Conservation (phyloP, 2,329 filamentous ascomycete species). For the Cladosporium austrohemisphaericum region DNA sequence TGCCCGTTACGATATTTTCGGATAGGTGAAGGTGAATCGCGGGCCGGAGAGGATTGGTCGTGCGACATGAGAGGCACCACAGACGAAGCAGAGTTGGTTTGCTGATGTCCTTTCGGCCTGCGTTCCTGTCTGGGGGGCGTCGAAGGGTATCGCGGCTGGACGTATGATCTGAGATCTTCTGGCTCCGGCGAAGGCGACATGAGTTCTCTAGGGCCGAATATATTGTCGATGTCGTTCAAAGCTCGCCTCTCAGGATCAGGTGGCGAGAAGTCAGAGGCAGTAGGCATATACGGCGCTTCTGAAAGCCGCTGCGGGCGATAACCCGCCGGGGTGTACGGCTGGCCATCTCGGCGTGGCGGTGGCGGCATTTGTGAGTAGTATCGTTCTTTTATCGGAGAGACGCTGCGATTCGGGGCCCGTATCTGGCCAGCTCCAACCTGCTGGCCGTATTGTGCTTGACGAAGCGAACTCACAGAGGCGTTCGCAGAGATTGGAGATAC, state of each 20-base stretch:
- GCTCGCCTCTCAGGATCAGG: constrained; percentile 16
- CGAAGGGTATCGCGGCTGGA: not conserved
- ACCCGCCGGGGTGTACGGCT: not conserved
- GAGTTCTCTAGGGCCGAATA: constrained; percentile 22
- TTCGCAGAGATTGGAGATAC: constrained; percentile 6
- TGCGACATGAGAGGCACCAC: constrained; percentile 4
- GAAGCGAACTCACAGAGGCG: constrained; percentile 3
- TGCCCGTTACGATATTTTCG: too few relatives aligned
- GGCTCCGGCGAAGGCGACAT: constrained; percentile 24
- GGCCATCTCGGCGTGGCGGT: not conserved
- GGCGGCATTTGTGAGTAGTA: constrained; percentile 7
- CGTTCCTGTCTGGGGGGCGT: not conserved
- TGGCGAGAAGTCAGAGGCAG: constrained; percentile 11
- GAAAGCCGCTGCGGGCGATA: not conserved
- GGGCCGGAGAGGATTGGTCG: not conserved
- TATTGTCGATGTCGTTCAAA: constrained; percentile 28
- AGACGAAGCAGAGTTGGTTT: not conserved
- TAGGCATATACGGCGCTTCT: constrained; percentile 7
- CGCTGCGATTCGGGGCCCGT: constrained; percentile 7
- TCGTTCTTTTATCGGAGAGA: constrained; percentile 7
- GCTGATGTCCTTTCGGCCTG: not conserved
- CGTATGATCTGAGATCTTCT: constrained; percentile 12
- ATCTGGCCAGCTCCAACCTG: constrained; percentile 3
- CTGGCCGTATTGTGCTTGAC: constrained; percentile 6
- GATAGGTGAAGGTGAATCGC: constrained; percentile 1